Conservation (phyloP, 2,329 filamentous ascomycete species). For the Aspergillus uvarum region DNA sequence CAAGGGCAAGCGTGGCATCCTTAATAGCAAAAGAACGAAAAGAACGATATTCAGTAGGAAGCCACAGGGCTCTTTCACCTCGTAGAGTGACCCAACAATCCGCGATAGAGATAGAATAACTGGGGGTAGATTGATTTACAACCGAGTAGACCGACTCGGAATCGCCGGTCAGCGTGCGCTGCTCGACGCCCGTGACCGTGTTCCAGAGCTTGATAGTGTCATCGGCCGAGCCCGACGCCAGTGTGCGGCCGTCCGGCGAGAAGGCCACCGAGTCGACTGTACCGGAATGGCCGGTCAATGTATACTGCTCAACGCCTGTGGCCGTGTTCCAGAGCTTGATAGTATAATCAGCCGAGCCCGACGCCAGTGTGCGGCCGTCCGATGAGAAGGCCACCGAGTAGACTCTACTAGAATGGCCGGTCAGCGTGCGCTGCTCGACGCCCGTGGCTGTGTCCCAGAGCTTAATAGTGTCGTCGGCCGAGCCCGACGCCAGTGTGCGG, state of each 20-base stretch:
- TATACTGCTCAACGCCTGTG: too few species aligned
- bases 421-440: too few species aligned
- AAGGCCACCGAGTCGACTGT: too few species aligned
- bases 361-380: too few species aligned
- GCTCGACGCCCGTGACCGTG: slow-evolving; percentile 1
- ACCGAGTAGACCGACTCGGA: background rate
- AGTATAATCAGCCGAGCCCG: too few species aligned
- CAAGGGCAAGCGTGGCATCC: slow-evolving; percentile 10
- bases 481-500: too few species aligned
- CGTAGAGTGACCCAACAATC: slow-evolving; percentile 3
- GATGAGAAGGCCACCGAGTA: too few species aligned
- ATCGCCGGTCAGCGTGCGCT: slow-evolving; percentile 1
- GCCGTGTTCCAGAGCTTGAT: too few species aligned
- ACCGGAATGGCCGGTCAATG: too few species aligned
- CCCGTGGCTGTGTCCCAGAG: too few species aligned
- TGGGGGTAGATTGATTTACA: background rate
- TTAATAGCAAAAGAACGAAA: slow-evolving; percentile 3
- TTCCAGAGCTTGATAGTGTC: background rate
- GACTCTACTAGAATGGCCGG: too few species aligned
- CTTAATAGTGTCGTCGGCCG: too few species aligned
- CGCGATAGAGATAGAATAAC: slow-evolving; percentile 7
- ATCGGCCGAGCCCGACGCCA: background rate
- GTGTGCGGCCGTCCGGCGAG: background rate
- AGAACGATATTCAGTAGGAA: slow-evolving; percentile 9
- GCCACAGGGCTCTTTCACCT: slow-evolving; percentile 11